phyloP scores from a whole-genome alignment of 306 rosid species.

The Dryas octopetala region DNA sequence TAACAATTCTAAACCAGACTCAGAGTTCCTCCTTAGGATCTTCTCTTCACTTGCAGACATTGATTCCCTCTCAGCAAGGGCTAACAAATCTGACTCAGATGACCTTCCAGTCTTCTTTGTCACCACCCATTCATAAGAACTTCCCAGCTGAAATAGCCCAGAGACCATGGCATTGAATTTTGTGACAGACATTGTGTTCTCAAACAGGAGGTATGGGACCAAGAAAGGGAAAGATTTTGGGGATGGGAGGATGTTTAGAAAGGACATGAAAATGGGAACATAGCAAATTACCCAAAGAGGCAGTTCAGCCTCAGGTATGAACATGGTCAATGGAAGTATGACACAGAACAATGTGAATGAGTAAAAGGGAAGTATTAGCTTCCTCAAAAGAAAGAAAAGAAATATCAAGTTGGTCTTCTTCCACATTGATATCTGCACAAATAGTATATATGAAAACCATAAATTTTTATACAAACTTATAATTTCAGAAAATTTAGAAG shows the following conservation, averaged over 20 bases:
- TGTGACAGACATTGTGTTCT: constrained; percentile 99
- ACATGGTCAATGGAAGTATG: constrained; percentile 94
- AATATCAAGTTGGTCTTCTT: constrained; percentile 90
- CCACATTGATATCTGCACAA: constrained; percentile 77
- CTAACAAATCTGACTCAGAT: constrained; percentile 82
- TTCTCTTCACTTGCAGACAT: constrained; percentile 69
- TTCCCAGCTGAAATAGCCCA: constrained; percentile 90
- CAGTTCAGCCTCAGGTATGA: constrained; percentile 88
- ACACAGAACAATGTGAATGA: constrained; percentile 95
- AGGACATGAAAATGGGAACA: constrained; percentile 84
- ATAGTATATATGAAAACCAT: neutral
- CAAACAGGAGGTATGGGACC: constrained; percentile 89
- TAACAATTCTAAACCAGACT: constrained; percentile 72
- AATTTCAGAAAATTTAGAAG: neutral
- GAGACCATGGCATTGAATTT: constrained; percentile 99
- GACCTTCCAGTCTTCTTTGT: constrained; percentile 97
- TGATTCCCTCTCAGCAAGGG: constrained; percentile 79
- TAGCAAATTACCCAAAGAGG: constrained; percentile 98
- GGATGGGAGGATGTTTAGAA: constrained; percentile 91
- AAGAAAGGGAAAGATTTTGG: constrained; percentile 94
- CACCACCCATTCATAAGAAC: constrained; percentile 97
- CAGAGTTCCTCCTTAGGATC: constrained; percentile 73
- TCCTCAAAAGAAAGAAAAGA: constrained; percentile 88
- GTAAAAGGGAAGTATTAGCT: constrained; percentile 92
- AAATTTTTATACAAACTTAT: neutral